Evolutionary conservation across 2,329 filamentous ascomycete species (phyloP).

Genomic region (Calonectria ilicicola): DNA sequence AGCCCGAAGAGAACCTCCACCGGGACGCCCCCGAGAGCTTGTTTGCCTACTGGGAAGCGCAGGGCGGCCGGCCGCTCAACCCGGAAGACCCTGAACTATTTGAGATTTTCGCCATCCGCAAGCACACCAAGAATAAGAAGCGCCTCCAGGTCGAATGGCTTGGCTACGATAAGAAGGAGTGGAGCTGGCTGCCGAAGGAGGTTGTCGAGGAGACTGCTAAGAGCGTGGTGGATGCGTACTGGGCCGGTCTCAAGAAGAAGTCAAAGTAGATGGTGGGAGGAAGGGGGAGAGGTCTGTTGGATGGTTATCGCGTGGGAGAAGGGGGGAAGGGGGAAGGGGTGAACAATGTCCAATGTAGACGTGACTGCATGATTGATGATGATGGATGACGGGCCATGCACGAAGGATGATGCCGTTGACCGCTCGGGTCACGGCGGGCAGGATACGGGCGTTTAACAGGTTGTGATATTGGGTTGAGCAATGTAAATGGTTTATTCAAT

Average conservation of each 20-base stretch:
- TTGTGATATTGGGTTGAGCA: not conserved
- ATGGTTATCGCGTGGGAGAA: too few relatives aligned
- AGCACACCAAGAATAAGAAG: constrained; percentile 44
- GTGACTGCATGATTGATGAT: constrained; percentile 1
- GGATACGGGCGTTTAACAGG: constrained; percentile 8
- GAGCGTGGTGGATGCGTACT: constrained; percentile 45
- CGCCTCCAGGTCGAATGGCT: constrained; percentile 51
- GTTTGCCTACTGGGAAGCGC: constrained; percentile 47
- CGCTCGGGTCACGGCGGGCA: not conserved
- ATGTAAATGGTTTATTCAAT: not conserved
- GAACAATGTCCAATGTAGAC: not conserved
- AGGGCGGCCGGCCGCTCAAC: constrained; percentile 48
- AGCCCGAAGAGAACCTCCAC: constrained; percentile 49
- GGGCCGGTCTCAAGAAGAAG: constrained; percentile 26
- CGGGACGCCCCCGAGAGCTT: constrained; percentile 46
- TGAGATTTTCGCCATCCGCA: constrained; percentile 48
- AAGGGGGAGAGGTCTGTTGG: not conserved
- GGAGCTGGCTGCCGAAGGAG: constrained; percentile 45
- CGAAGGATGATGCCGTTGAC: not conserved
- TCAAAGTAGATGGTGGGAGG: not conserved
- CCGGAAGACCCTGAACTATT: constrained; percentile 46
- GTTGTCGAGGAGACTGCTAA: constrained; percentile 44
- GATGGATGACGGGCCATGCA: not conserved
- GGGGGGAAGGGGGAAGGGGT: not conserved
- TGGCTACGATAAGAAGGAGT: constrained; percentile 45